phyloP scores from a whole-genome alignment of 2,329 filamentous ascomycete genomes.

The Dactylellina leptospora region DNA sequence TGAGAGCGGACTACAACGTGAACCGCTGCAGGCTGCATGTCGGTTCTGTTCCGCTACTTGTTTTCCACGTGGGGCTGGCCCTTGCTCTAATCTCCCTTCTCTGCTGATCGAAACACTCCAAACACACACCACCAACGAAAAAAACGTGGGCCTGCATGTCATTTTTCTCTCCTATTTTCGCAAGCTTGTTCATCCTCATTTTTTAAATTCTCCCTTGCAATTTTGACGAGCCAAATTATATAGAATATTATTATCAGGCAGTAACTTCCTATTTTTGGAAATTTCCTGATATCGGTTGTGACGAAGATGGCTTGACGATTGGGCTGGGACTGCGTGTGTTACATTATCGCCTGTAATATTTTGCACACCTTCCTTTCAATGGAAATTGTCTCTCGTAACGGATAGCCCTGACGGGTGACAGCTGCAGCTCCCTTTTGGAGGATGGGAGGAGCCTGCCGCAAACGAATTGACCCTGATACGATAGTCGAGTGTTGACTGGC shows the following conservation, averaged over 20 bases:
- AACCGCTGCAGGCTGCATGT: constrained; percentile 29
- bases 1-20: not conserved
- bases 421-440: constrained; percentile 2
- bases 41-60: constrained; percentile 23
- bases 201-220: constrained; percentile 15
- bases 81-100: constrained; percentile 23
- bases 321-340: not conserved
- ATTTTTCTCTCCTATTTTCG: not conserved
- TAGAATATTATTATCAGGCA: constrained; percentile 12
- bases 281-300: constrained; percentile 20
- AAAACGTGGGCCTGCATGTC: constrained; percentile 11
- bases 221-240: not conserved
- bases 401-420: constrained; percentile 9
- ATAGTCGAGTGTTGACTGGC: constrained; percentile 43
- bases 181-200: not conserved
- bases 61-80: constrained; percentile 43
- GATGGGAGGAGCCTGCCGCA: not conserved
- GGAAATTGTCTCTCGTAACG: not conserved
- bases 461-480: constrained; percentile 20
- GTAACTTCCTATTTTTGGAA: constrained; percentile 23
- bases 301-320: constrained; percentile 38
- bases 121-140: no score
- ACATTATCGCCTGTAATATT: not conserved
- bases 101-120: no score
- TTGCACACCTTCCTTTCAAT: not conserved